phyloP scores from a whole-genome alignment of 23 red algal species.

The Cyanidioschyzon merolae region DNA sequence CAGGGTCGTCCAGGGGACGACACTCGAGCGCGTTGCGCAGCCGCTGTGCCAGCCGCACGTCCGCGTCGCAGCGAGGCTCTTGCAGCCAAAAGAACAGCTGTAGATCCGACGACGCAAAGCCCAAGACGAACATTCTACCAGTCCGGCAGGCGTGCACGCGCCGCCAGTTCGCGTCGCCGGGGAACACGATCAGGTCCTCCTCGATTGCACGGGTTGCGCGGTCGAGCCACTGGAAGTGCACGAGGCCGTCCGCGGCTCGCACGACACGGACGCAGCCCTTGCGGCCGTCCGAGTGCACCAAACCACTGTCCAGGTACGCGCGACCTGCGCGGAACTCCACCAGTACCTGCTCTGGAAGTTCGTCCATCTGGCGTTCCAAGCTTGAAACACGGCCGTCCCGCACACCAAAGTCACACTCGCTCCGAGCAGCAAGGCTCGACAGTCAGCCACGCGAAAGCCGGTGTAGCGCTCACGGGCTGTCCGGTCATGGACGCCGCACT shows the following conservation, averaged over 20 bases:
- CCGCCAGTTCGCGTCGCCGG: background rate
- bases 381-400: too few relatives aligned
- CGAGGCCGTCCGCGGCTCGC: background rate
- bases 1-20: background rate
- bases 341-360: background rate
- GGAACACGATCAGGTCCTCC: slow-evolving; percentile 16
- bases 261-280: background rate
- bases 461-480: background rate
- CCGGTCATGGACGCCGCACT: background rate
- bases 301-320: background rate
- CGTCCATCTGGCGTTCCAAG: background rate
- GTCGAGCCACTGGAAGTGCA: slow-evolving; percentile 12
- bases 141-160: slow-evolving; percentile 4
- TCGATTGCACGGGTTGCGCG: background rate
- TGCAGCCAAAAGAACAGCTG: slow-evolving; percentile 18
- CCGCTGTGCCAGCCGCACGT: background rate
- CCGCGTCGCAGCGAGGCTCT: background rate
- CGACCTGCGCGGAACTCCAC: slow-evolving; percentile 4
- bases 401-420: too few relatives aligned
- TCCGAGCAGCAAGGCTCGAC: background rate
- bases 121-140: background rate
- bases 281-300: background rate
- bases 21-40: background rate
- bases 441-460: background rate
- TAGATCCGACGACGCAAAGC: background rate